Evolutionary conservation across 129 eudicot genomes (phyloP).

Genomic region (Tanacetum coccineum): DNA sequence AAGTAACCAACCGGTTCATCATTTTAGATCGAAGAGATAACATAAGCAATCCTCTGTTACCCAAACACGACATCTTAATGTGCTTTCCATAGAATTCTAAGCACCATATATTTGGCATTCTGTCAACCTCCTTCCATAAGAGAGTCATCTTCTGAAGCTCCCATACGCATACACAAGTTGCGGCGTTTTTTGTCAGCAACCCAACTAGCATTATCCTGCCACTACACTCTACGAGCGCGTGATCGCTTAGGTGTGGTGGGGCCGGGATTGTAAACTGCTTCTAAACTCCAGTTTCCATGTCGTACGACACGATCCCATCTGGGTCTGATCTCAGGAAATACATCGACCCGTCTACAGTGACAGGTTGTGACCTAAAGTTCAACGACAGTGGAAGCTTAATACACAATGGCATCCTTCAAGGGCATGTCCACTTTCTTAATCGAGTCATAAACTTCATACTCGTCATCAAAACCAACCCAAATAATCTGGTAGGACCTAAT

Average conservation of each 20-base stretch:
- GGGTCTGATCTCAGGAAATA: conserved; percentile 84
- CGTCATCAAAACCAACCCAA: conserved; percentile 88
- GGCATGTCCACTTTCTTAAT: conserved; percentile 50
- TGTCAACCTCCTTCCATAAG: conserved; percentile 99
- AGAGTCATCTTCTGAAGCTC: conserved; percentile 97
- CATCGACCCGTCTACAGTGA: conserved; percentile 47
- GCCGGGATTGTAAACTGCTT: conserved; percentile 65
- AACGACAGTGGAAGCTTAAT: conserved; percentile 69
- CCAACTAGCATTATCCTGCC: conserved; percentile 88
- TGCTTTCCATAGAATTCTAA: conserved; percentile 99
- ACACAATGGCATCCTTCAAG: conserved; percentile 57
- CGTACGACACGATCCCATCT: conserved; percentile 73
- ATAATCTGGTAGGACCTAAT: conserved; percentile 64
- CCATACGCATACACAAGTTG: conserved; percentile 94
- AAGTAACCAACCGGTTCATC: conserved; percentile 77
- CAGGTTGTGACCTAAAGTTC: conserved; percentile 83
- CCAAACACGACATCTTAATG: conserved; percentile 91
- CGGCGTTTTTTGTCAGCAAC: conserved; percentile 86
- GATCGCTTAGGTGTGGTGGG: conserved; percentile 65
- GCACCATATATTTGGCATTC: conserved; percentile 99
- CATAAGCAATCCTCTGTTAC: conserved; percentile 91
- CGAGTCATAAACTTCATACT: conserved; percentile 78
- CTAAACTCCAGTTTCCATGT: conserved; percentile 58
- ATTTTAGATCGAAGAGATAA: conserved; percentile 78
- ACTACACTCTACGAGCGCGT: conserved; percentile 70